Evolutionary conservation across 257 asterid genomes (phyloP), one percentile per base, ranked within the genome.

Genomic region (Verbascum thapsus): DNA sequence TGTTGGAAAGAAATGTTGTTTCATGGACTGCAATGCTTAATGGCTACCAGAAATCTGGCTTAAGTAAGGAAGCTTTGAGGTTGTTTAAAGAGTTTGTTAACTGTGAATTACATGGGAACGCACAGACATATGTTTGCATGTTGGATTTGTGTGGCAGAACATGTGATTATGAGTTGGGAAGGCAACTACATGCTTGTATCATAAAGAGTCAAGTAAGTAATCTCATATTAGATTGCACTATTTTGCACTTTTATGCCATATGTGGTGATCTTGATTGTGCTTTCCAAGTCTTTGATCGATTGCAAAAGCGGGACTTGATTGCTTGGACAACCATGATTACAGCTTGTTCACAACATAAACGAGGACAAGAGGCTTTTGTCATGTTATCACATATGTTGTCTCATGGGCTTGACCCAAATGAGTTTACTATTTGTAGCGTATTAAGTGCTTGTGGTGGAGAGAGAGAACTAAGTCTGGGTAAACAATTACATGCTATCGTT

Each of bases 1-100:
- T 91, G 98, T 63, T 17, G 32, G 88, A 79, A 50, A 81, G 79
- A 73, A 86, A 75, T 53, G 87, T 91, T 38, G 89, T 91, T 63
- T 88, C 98, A 35, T 91, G 98, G 98, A 91, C 95, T 38, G 95
- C 96, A 45, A 81, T 91, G 96, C 83, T 91, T 64, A 86, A 91
- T 66, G 98, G 95, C 65, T 91, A 91, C 72, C 73, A 78, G 56
- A 83, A 57, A 64, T 74, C 74, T 67, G 91, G 91, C 17, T 67
- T 74, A 0, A 67, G 67, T 1, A 35, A 68, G 13, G 90, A 84
- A 52, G 96, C 90, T 55, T 15, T 76, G 59, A 66, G 71, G 45
- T 70, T 80, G 64, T 84, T 83, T 32, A 26, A 30, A 0, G 87
- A 88, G 74, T 86, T 91, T 75, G 74, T 80, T 43, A 42, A 60